Percentiles rank a stretch among this genome's conserved stretches.
Conservation (phyloP, 129 eudicot genomes). For the Chrysanthemum seticuspe region DNA sequence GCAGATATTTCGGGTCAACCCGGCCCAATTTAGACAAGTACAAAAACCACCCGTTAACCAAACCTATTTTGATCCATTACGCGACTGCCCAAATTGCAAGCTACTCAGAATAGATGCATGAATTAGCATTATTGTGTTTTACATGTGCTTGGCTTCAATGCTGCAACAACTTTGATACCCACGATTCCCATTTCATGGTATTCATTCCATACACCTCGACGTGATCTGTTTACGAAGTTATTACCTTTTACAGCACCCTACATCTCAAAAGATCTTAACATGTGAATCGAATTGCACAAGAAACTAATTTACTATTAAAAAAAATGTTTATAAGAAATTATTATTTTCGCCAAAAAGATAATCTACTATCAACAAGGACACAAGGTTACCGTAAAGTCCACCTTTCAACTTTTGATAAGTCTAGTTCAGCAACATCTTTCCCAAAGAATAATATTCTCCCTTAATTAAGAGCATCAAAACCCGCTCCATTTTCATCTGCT, state of each 20-base stretch:
- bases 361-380: too few species aligned
- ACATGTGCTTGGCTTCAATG: too few species aligned
- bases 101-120: too few species aligned
- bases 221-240: background rate
- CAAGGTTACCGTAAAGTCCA: slow-evolving; percentile 1
- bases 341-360: too few species aligned
- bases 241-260: slow-evolving; percentile 4
- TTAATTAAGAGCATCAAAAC: background rate
- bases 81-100: too few species aligned
- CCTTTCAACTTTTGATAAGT: slow-evolving; percentile 11
- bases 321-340: too few species aligned
- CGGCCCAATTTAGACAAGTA: too few species aligned
- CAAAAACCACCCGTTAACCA: too few species aligned
- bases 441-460: slow-evolving; percentile 10
- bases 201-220: slow-evolving; percentile 10
- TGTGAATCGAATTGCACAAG: background rate
- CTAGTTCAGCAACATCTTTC: background rate
- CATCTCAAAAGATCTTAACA: background rate
- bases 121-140: too few species aligned
- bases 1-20: too few species aligned
- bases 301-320: background rate
- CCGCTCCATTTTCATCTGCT: background rate
- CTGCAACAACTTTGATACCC: slow-evolving; percentile 8
- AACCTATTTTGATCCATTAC: too few species aligned
- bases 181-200: slow-evolving; percentile 16